Conservation (phyloP, 495 filamentous ascomycete species). For the Glarea lozoyensis region DNA sequence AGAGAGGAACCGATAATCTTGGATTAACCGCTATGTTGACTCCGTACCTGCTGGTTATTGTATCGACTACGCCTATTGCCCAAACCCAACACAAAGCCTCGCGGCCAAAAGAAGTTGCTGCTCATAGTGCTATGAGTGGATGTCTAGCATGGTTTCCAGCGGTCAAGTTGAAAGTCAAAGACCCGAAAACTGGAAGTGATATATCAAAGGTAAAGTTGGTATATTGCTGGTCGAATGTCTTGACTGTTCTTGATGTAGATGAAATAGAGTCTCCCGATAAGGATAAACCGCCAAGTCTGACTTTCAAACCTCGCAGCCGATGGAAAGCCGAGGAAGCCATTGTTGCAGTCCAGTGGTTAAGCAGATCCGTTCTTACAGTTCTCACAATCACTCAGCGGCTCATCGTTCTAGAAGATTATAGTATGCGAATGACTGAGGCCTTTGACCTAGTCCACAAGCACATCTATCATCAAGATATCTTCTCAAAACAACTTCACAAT, state of each 20-base stretch:
- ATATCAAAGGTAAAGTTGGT: slow-evolving; percentile 78
- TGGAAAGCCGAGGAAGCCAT: slow-evolving; percentile 96
- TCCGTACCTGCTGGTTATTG: slow-evolving; percentile 89
- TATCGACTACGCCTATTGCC: slow-evolving; percentile 90
- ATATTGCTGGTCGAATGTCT: slow-evolving; percentile 95
- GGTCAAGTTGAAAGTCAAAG: slow-evolving; percentile 76
- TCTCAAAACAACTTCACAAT: slow-evolving; percentile 70
- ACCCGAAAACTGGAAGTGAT: slow-evolving; percentile 41
- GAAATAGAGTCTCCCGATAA: slow-evolving; percentile 58
- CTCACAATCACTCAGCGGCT: slow-evolving; percentile 89
- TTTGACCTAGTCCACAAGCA: slow-evolving; percentile 88
- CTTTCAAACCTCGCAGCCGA: slow-evolving; percentile 73
- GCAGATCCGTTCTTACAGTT: slow-evolving; percentile 83
- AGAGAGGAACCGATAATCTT: slow-evolving; percentile 77
- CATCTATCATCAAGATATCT: slow-evolving; percentile 84
- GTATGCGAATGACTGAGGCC: slow-evolving; percentile 83
- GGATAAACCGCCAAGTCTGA: slow-evolving; percentile 64
- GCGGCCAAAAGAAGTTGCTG: slow-evolving; percentile 78
- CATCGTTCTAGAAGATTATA: slow-evolving; percentile 82
- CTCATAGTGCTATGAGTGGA: slow-evolving; percentile 85
- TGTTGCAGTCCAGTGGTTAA: slow-evolving; percentile 94
- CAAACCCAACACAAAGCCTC: slow-evolving; percentile 92
- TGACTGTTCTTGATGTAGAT: slow-evolving; percentile 84
- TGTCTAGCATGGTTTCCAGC: slow-evolving; percentile 96
- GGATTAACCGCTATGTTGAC: slow-evolving; percentile 94